These are phyloP conservation scores for Trifolium fragiferum DNA, from an alignment of 306 rosid genomes.

Conservation along the genomic window DNA sequence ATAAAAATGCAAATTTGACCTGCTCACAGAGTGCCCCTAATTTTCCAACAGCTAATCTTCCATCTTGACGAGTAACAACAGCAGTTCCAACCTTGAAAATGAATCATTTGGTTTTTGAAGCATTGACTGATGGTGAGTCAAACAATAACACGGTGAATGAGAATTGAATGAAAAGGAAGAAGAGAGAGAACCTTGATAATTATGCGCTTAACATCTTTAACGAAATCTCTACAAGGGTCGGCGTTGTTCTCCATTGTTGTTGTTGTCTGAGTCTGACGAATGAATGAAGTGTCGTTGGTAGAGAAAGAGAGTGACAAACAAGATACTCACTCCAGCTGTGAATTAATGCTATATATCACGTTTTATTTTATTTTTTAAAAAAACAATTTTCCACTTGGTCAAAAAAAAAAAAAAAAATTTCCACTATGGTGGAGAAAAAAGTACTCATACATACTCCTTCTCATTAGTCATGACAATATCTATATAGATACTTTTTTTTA, in stretches of 20 bases:
- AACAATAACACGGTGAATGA: not conserved
- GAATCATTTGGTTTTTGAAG: slow-evolving; percentile 10
- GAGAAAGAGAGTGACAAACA: not conserved
- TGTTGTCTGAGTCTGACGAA: slow-evolving; percentile 30
- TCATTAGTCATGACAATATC: too few species aligned
- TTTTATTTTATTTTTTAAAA: too few species aligned
- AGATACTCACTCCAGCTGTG: not conserved
- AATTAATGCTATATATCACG: not conserved
- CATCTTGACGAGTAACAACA: slow-evolving; percentile 55
- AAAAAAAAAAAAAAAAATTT: too few species aligned
- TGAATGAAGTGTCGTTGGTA: not conserved
- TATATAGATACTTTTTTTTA: too few species aligned
- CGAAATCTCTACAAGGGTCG: slow-evolving; percentile 42
- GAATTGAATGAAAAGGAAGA: not conserved
- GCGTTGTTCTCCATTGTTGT: slow-evolving; percentile 32
- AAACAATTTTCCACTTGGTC: too few species aligned
- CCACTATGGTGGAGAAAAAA: too few species aligned
- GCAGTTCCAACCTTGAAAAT: slow-evolving; percentile 53
- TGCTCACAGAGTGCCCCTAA: slow-evolving; percentile 92
- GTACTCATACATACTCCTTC: too few species aligned
- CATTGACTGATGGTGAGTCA: slow-evolving; percentile 4
- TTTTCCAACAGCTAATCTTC: slow-evolving; percentile 58
- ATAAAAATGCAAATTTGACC: slow-evolving; percentile 44
- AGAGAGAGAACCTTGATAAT: slow-evolving; percentile 45
- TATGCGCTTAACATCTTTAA: slow-evolving; percentile 51